A percentile compares a stretch with the other conserved stretches of the same genome.
Conservation (phyloP, 306 rosid genomes). For the Fagus sylvatica region DNA sequence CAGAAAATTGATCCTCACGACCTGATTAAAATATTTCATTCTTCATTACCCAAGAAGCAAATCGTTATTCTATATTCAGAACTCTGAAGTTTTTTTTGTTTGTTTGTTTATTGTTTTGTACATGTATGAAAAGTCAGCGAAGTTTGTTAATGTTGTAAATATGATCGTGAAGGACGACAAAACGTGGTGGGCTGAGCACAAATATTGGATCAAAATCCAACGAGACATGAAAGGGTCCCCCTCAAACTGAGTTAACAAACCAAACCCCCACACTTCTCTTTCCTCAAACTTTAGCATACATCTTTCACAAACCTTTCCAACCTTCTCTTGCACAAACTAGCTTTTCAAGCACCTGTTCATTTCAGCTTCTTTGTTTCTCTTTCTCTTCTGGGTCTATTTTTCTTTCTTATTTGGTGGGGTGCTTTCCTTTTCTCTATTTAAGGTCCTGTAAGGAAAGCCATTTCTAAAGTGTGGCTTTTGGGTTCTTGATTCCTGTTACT, state of each 20-base stretch:
- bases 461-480: constrained; percentile 3
- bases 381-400: not conserved
- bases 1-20: too few species aligned
- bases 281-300: constrained; percentile 16
- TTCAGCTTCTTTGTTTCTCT: not conserved
- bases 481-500: constrained; percentile 7
- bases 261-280: constrained; percentile 7
- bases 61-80: too few species aligned
- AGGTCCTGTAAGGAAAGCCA: not conserved
- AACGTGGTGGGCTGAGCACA: constrained; percentile 77
- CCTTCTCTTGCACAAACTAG: constrained; percentile 5
- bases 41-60: too few species aligned
- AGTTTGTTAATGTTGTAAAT: not conserved
- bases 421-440: not conserved
- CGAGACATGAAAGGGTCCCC: constrained; percentile 4
- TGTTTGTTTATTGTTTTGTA: not conserved
- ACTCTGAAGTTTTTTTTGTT: not conserved
- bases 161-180: not conserved
- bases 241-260: constrained; percentile 22
- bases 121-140: constrained; percentile 12
- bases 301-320: not conserved
- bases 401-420: not conserved
- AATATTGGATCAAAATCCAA: constrained; percentile 35
- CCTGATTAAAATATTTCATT: too few species aligned
- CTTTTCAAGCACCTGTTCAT: not conserved